These are phyloP conservation scores for Bacterosira constricta DNA, from an alignment of 108 stramenopile genomes.

Conservation along the genomic window DNA sequence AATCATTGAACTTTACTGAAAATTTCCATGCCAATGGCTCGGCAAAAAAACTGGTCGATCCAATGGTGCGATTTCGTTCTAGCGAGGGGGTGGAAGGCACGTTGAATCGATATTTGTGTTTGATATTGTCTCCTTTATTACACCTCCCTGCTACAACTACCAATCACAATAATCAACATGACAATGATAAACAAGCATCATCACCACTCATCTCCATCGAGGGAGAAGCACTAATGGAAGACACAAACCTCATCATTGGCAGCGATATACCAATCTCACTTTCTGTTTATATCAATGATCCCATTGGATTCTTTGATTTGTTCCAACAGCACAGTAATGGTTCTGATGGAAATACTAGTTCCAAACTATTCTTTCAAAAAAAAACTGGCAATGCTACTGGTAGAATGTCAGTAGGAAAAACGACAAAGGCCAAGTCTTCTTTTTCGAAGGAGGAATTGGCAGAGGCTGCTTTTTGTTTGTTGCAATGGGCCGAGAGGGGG, in stretches of 20 bases:
- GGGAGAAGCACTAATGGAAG: constrained; percentile 74
- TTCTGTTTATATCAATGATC: constrained; percentile 46
- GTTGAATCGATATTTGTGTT: constrained; percentile 50
- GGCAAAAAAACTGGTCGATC: constrained; percentile 9
- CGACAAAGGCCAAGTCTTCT: not conserved
- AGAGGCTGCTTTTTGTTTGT: constrained; percentile 68
- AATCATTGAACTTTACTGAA: constrained; percentile 27
- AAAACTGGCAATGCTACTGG: no score
- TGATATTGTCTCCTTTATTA: constrained; percentile 62
- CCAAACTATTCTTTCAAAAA: no score
- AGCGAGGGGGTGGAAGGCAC: constrained; percentile 12
- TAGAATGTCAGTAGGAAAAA: no score
- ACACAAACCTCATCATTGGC: constrained; percentile 59
- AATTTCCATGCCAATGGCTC: constrained; percentile 12
- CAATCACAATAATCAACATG: not conserved
- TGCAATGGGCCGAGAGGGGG: constrained; percentile 86
- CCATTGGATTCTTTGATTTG: constrained; percentile 54
- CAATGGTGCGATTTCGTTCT: constrained; percentile 61
- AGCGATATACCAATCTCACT: constrained; percentile 65
- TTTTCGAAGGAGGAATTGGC: constrained; percentile 9
- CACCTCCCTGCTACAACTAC: not conserved
- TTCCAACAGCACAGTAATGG: constrained; percentile 37
- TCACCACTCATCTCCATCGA: constrained; percentile 22
- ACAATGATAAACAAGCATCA: not conserved
- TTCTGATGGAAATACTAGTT: no score